Conservation (phyloP, 1,284 basidiomycete species). For the Cutaneotrichosporon dermatis region DNA sequence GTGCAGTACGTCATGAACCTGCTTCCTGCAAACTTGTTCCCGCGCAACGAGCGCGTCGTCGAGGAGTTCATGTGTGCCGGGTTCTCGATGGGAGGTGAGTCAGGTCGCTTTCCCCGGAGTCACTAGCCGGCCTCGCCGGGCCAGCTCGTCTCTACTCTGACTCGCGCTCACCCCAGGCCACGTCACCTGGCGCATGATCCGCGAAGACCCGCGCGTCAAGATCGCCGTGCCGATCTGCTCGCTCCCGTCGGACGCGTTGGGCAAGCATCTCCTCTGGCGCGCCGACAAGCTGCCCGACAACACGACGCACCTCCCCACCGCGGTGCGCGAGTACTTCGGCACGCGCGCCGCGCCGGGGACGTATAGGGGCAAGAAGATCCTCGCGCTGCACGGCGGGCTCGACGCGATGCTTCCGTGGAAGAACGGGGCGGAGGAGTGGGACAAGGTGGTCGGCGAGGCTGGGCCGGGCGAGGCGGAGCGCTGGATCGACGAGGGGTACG, state of each 20-base stretch:
- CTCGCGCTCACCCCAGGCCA: slow-evolving; percentile 8
- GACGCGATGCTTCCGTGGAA: slow-evolving; percentile 41
- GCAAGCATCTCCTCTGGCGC: slow-evolving; percentile 49
- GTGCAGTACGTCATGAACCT: slow-evolving; percentile 77
- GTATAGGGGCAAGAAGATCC: slow-evolving; percentile 63
- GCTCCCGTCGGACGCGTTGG: slow-evolving; percentile 7
- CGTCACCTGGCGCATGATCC: slow-evolving; percentile 15
- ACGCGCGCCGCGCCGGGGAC: background rate
- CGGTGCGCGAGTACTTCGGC: background rate
- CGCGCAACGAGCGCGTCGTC: slow-evolving; percentile 60
- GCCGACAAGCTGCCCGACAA: background rate
- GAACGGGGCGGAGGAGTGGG: slow-evolving; percentile 18
- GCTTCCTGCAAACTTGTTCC: slow-evolving; percentile 72
- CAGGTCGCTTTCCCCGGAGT: too few relatives aligned
- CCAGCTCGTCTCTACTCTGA: too few relatives aligned
- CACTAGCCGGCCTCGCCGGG: too few relatives aligned
- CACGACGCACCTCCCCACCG: background rate
- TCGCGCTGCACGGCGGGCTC: slow-evolving; percentile 58
- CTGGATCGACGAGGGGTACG: slow-evolving; percentile 39
- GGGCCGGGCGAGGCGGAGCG: slow-evolving; percentile 23
- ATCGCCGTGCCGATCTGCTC: slow-evolving; percentile 17
- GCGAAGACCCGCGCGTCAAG: slow-evolving; percentile 29
- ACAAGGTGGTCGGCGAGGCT: slow-evolving; percentile 50
- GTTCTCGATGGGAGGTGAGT: slow-evolving; percentile 50
- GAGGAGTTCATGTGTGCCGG: slow-evolving; percentile 60